phyloP scores from a whole-genome alignment of 768 basidiomycete species.

The Mrakia blollopis region DNA sequence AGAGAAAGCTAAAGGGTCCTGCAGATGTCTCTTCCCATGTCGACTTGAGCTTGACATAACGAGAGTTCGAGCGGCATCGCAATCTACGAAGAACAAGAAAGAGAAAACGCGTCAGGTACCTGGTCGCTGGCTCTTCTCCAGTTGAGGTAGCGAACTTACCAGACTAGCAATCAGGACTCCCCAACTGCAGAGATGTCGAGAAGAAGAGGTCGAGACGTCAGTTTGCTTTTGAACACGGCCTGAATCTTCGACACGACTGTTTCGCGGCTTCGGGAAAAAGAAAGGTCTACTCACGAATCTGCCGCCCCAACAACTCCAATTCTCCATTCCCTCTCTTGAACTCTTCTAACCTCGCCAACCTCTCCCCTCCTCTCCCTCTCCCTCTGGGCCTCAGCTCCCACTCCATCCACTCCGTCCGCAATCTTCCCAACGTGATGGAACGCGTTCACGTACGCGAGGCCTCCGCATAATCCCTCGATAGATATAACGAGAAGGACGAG shows the following conservation, averaged over 20 bases:
- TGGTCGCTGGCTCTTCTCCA: too few species aligned
- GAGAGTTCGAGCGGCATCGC: conserved; percentile 70
- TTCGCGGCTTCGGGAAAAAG: too few species aligned
- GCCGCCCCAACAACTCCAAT: conserved; percentile 85
- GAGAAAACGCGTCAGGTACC: conserved; percentile 46
- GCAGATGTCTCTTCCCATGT: conserved; percentile 66
- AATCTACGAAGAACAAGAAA: conserved; percentile 66
- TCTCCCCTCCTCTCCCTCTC: conserved; percentile 17
- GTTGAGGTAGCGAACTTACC: conserved; percentile 9
- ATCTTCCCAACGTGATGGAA: conserved; percentile 73
- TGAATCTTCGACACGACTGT: too few species aligned
- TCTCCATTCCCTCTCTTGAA: conserved; percentile 79
- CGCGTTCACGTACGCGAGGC: conserved; percentile 84
- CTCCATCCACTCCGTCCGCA: conserved; percentile 46
- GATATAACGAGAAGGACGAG: conserved; percentile 71
- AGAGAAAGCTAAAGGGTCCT: conserved; percentile 10
- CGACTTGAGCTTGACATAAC: conserved; percentile 68
- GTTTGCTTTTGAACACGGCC: too few species aligned
- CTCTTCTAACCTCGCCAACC: conserved; percentile 52
- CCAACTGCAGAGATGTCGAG: conserved; percentile 48
- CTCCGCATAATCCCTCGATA: conserved; percentile 87
- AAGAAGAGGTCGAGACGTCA: too few species aligned
- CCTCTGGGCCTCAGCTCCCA: conserved; percentile 43
- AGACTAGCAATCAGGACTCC: conserved; percentile 65
- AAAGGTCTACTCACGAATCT: conserved; percentile 50